Base-by-base conservation (phyloP, 2,329 filamentous ascomycete genomes). In the Phoma herbarum region DNA sequence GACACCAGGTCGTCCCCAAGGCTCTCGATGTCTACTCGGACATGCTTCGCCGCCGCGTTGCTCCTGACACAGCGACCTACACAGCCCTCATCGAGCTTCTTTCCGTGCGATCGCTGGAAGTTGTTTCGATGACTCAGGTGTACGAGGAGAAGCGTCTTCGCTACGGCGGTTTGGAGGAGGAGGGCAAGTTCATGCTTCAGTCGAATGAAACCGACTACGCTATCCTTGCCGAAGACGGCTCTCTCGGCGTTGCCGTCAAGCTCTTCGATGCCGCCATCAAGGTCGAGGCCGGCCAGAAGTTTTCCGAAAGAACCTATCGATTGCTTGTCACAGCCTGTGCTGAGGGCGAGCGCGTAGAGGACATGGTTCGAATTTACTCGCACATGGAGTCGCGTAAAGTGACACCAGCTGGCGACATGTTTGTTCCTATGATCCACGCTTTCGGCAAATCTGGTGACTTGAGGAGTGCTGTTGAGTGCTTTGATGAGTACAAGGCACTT, bases 21-120 rank as follows among this genome's bases (percentile, higher is more conserved):
- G 93, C 92, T 5, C 84, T 98, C 51, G 93, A 97, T 80, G 91
- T 99, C 51, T 99, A 98, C 77, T 90, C 93, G 16, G 93, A 98
- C 75, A 98, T 99, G 95, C 87, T 97, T 67, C 88, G 90, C 65
- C 90, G 93, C 64, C 90, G 89, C 67, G 89, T 98, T 23, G 81
- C 85, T 20, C 93, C 94, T 8, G 90, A 97, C 75, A 88, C 88
- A 52, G 86, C 90, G 57, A 98, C 94, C 0, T 98, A 96, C 79
- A 88, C 92, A 72, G 93, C 93, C 31, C 83, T 99, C 18, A 90
- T 99, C 54, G 88, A 90, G 57, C 82, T 97, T 37, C 83, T 99
- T 51, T 90, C 93, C 18, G 86, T 88, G 14, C 88, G 93, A 64
- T 93, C 92, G 37, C 83, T 96, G 45, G 90, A 96, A 73, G 89